Base-by-base conservation (phyloP, 768 basidiomycete genomes). In the Floccularia luteovirens region DNA sequence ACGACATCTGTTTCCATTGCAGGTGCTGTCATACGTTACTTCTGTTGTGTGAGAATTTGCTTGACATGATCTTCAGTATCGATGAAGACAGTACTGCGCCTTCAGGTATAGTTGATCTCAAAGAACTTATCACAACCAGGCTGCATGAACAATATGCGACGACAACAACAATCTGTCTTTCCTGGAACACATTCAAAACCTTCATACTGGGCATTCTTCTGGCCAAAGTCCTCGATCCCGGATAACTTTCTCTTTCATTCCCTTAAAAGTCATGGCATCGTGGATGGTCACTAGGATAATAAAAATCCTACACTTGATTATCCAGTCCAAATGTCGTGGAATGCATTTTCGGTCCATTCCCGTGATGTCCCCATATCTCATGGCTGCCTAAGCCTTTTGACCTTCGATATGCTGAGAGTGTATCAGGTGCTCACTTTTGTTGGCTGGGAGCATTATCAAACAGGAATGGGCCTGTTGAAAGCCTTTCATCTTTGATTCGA, bases 11-110 rank as follows among this genome's bases (percentile, higher is more conserved):
- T 17, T 39, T 60, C 53, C 17, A 68, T 49, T 36, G 64, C 59
- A 8, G 46, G 55, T 17, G 61, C 57, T 11, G 27, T 50, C 39
- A 4, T 43, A 44, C 16, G 62, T 60, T n/a, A 43, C 39, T 11
- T 43, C 44, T 21, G 32, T 42, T 6, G 36, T 41, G 1, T 54
- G 42, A 42, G 63, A 66, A 3, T 44, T 19, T 4, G 54, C 43
- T 42, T 64, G 64, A 22, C 55, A 56, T 38, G 50, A 53, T 5
- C 63, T 62, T 58, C 60, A 64, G 39, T 54, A 58, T 35, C 59
- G 56, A 43, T 65, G 45, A 52, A 61, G 50, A 35, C 47, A 41
- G 41, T 54, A 41, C 47, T 45, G 25, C 49, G 48, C 14, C 53
- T 44, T 1, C 36, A 17, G 10, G 38, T 39, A 7, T 25, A 36